Evolutionary conservation across 805 yeast genomes (phyloP).

Genomic region (Suhomyces canberraensis): DNA sequence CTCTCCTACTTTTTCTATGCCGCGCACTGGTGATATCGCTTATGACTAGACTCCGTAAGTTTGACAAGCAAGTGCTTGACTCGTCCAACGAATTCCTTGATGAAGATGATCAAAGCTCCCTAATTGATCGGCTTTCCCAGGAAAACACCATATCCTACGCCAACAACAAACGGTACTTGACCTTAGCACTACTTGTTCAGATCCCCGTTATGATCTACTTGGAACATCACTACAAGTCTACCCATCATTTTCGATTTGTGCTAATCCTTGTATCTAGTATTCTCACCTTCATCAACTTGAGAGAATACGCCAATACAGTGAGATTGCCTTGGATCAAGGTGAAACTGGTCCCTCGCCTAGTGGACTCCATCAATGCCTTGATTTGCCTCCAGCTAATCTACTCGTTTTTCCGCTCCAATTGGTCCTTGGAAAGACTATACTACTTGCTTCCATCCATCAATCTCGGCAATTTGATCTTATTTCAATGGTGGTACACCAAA

Average conservation of each 20-base stretch:
- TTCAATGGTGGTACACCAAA: constrained; percentile 13
- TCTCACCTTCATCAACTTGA: constrained; percentile 6
- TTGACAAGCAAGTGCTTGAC: constrained; percentile 20
- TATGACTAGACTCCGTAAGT: constrained; percentile 20
- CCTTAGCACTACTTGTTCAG: constrained; percentile 13
- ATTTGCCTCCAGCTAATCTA: constrained; percentile 14
- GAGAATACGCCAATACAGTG: neutral
- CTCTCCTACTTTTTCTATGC: too few species aligned
- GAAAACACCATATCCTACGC: constrained; percentile 13
- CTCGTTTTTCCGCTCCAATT: constrained; percentile 1
- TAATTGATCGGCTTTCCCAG: constrained; percentile 13
- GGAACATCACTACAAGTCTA: constrained; percentile 3
- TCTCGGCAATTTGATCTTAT: constrained; percentile 11
- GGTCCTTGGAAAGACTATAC: constrained; percentile 8
- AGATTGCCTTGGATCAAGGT: too few species aligned
- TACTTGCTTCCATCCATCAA: constrained; percentile 18
- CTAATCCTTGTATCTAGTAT: constrained; percentile 7
- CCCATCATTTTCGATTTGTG: constrained; percentile 4
- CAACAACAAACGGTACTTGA: constrained; percentile 7
- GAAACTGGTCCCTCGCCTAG: neutral
- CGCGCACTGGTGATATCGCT: too few species aligned
- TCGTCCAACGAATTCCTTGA: constrained; percentile 15
- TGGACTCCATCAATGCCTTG: constrained; percentile 5
- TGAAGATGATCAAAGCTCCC: constrained; percentile 21
- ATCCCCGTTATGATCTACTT: constrained; percentile 15